phyloP scores from a whole-genome alignment of 2,329 filamentous ascomycete genomes.

The Botrytis hyacinthi region DNA sequence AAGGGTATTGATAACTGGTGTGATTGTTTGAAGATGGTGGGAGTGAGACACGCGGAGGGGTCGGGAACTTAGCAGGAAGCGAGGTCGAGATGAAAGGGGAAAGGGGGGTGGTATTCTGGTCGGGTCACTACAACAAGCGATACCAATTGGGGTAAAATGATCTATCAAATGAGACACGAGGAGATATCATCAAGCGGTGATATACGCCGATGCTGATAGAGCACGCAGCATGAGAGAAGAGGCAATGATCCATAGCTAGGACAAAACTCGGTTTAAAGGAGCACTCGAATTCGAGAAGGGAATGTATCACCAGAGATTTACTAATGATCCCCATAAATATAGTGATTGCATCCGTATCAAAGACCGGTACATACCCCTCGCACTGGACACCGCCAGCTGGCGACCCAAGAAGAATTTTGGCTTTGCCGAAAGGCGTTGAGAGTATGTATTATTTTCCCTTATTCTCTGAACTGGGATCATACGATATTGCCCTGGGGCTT shows the following conservation, averaged over 20 bases:
- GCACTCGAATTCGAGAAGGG: background rate
- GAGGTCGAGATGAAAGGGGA: background rate
- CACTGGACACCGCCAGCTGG: constrained; percentile 9
- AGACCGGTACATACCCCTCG: background rate
- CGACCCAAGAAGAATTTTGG: constrained; percentile 1
- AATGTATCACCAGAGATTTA: background rate
- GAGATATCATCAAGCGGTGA: background rate
- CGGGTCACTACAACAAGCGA: background rate
- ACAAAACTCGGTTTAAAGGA: background rate
- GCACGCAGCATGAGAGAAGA: background rate
- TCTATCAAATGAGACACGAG: background rate
- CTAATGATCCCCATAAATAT: background rate
- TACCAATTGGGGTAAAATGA: background rate
- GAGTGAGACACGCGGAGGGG: background rate
- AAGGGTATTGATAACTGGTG: background rate
- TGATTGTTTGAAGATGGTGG: background rate
- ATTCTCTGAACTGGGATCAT: background rate
- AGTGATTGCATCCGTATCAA: background rate
- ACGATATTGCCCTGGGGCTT: background rate
- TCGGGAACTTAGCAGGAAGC: background rate
- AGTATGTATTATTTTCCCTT: background rate
- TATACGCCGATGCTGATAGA: background rate
- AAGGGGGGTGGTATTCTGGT: background rate
- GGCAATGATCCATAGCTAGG: background rate
- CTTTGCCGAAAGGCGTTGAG: background rate